Conservation (phyloP, 192 early-diverging fungal species). For the Entophlyctis helioformis region DNA sequence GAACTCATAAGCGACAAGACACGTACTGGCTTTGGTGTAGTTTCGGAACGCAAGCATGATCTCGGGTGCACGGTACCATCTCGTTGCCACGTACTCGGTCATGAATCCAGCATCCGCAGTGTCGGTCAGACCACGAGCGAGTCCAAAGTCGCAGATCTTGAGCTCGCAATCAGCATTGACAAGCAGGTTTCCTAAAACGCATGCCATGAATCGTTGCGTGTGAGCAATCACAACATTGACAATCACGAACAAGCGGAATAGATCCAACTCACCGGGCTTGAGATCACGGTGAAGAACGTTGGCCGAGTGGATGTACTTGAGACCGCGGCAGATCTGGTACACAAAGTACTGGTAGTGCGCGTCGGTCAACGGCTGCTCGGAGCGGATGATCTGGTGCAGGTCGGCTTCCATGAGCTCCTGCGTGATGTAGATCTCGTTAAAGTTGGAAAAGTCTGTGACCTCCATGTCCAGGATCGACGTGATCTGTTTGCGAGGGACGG, state of each 20-base stretch:
- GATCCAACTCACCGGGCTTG: conserved; percentile 69
- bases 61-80: conserved; percentile 98
- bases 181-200: conserved; percentile 59
- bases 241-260: conserved; percentile 8
- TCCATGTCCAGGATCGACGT: too few species aligned
- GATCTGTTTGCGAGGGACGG: too few species aligned
- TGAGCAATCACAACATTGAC: background rate
- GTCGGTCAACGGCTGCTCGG: conserved; percentile 64
- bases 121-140: conserved; percentile 82
- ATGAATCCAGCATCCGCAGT: conserved; percentile 83
- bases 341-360: conserved; percentile 85
- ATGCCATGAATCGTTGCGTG: too few species aligned
- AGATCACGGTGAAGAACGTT: conserved; percentile 92
- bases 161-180: conserved; percentile 97
- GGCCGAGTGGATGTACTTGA: conserved; percentile 91
- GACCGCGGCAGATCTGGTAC: conserved; percentile 77
- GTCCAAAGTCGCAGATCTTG: conserved; percentile 97
- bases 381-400: conserved; percentile 80
- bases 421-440: conserved; percentile 92
- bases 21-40: conserved; percentile 88
- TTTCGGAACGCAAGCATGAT: conserved; percentile 96
- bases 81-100: conserved; percentile 99
- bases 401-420: conserved; percentile 85
- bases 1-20: background rate
- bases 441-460: too few species aligned